Conservation (phyloP, 2,329 filamentous ascomycete genomes). For the Aureobasidium sp. region DNA sequence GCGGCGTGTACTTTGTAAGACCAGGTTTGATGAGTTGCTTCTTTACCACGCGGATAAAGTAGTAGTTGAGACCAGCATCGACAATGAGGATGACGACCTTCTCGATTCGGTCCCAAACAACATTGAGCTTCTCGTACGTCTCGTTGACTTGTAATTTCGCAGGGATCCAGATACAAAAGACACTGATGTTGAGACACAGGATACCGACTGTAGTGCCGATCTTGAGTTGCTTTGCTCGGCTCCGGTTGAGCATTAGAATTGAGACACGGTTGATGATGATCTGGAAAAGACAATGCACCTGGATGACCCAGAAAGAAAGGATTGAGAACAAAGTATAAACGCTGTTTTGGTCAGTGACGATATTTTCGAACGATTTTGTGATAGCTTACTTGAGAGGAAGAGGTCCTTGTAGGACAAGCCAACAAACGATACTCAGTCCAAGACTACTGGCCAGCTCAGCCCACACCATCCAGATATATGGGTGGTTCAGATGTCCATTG, state of each 20-base stretch:
- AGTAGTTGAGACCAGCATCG: conserved; percentile 33
- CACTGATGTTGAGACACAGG: conserved; percentile 28
- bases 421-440: conserved; percentile 37
- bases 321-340: neutral
- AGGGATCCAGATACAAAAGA: conserved; percentile 25
- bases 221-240: conserved; percentile 30
- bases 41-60: conserved; percentile 39
- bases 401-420: conserved; percentile 25
- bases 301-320: conserved; percentile 15
- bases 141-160: conserved; percentile 30
- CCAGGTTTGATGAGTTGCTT: conserved; percentile 42
- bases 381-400: neutral
- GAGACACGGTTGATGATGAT: conserved; percentile 34
- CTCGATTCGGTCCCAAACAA: conserved; percentile 34
- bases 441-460: conserved; percentile 35
- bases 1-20: conserved; percentile 44
- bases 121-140: conserved; percentile 29
- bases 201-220: conserved; percentile 30
- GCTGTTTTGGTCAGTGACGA: neutral
- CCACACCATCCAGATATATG: conserved; percentile 42
- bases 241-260: conserved; percentile 22
- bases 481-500: conserved; percentile 25
- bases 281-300: conserved; percentile 24
- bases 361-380: neutral
- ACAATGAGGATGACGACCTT: conserved; percentile 33